phyloP scores from a whole-genome alignment of 2,329 filamentous ascomycete species.

The Septoria linicola region DNA sequence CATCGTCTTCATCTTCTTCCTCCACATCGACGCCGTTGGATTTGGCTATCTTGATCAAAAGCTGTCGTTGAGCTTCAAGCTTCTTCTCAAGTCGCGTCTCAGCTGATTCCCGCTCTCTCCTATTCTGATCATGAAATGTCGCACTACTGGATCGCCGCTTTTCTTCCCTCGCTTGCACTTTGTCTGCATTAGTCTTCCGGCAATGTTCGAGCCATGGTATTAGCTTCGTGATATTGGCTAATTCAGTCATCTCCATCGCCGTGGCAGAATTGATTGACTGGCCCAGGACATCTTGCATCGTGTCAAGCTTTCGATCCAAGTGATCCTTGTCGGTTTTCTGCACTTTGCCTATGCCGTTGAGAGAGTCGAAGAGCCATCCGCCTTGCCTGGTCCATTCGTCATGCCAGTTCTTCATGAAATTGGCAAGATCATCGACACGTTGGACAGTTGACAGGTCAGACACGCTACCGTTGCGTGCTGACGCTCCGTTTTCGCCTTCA shows the following conservation, averaged over 20 bases:
- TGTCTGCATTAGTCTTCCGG: constrained; percentile 38
- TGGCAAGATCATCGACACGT: constrained; percentile 19
- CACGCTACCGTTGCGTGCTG: constrained; percentile 14
- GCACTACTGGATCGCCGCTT: constrained; percentile 44
- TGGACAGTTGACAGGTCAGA: constrained; percentile 19
- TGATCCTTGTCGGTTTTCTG: constrained; percentile 17
- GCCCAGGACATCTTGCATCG: constrained; percentile 31
- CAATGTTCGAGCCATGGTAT: constrained; percentile 43
- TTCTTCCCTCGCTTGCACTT: constrained; percentile 40
- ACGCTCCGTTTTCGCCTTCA: constrained; percentile 15
- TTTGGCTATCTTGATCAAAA: constrained; percentile 30
- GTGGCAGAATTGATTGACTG: constrained; percentile 31
- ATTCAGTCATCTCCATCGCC: constrained; percentile 29
- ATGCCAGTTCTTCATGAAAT: constrained; percentile 27
- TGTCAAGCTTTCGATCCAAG: constrained; percentile 25
- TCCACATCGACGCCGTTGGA: constrained; percentile 30
- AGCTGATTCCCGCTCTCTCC: constrained; percentile 39
- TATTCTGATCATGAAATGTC: constrained; percentile 41
- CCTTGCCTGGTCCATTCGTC: constrained; percentile 33
- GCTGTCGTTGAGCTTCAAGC: constrained; percentile 35
- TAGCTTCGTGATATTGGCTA: constrained; percentile 37
- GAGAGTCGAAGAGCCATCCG: constrained; percentile 34
- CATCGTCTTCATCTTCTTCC: constrained; percentile 17
- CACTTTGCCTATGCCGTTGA: constrained; percentile 24
- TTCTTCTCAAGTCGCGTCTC: constrained; percentile 38